Conservation (phyloP, 1,284 basidiomycete species). For the Microbotryum saponariae region DNA sequence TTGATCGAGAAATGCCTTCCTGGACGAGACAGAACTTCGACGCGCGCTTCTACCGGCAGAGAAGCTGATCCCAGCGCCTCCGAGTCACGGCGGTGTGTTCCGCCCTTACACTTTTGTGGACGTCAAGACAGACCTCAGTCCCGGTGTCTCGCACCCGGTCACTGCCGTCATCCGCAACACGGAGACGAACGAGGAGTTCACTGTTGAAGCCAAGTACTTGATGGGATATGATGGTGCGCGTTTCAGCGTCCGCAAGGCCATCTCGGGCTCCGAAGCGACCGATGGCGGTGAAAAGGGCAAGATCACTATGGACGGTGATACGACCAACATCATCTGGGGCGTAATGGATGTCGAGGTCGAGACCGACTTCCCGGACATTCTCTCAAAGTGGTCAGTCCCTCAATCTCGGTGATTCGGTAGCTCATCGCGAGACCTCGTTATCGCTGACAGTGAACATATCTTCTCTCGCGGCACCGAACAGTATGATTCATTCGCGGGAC, state of each 20-base stretch:
- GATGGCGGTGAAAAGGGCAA: constrained; percentile 37
- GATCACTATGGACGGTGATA: constrained; percentile 40
- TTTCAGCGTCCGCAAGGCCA: constrained; percentile 38
- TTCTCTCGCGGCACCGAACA: neutral
- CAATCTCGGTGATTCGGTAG: neutral
- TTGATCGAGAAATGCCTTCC: constrained; percentile 42
- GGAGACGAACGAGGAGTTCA: constrained; percentile 27
- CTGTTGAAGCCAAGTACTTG: constrained; percentile 42
- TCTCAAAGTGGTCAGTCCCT: constrained; percentile 18
- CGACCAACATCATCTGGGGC: constrained; percentile 41
- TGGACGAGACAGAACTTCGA: constrained; percentile 40
- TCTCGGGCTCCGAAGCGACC: constrained; percentile 34
- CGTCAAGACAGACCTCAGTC: constrained; percentile 26
- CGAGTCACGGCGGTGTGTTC: constrained; percentile 36
- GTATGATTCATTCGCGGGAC: constrained; percentile 37
- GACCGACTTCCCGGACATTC: constrained; percentile 35
- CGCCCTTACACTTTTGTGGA: constrained; percentile 33
- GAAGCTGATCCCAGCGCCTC: constrained; percentile 24
- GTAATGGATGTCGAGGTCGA: constrained; percentile 32
- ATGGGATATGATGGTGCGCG: constrained; percentile 42
- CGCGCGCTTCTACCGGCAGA: constrained; percentile 25
- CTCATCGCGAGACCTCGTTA: neutral
- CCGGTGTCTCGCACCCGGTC: constrained; percentile 27
- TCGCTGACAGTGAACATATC: neutral
- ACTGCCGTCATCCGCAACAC: constrained; percentile 16